Evolutionary conservation across 2,329 filamentous ascomycete species (phyloP).

Genomic region (Stylonectria norvegica): DNA sequence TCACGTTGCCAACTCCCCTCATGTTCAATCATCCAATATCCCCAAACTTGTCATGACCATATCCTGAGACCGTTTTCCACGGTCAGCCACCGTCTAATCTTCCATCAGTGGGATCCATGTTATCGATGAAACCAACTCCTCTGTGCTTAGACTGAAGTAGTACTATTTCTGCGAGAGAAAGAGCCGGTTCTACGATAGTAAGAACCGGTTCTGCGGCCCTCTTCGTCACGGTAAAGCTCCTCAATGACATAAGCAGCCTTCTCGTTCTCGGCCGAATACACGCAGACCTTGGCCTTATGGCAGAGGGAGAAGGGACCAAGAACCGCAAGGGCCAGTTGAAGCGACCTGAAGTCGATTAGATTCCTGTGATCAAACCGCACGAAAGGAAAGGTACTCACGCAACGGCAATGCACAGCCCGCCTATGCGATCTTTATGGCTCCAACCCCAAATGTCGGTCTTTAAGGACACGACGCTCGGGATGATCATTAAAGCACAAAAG

Average conservation of each 20-base stretch:
- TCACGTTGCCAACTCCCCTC: no score
- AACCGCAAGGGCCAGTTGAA: constrained; percentile 14
- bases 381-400: constrained; percentile 13
- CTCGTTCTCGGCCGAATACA: constrained; percentile 16
- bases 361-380: no score
- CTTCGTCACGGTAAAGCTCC: constrained; percentile 18
- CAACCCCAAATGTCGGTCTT: constrained; percentile 4
- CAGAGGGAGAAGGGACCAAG: constrained; percentile 16
- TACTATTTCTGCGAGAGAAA: no score
- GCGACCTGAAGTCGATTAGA: constrained; percentile 1
- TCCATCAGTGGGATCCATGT: no score
- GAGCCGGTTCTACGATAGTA: no score
- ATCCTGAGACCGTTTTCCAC: no score
- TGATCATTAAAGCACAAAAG: constrained; percentile 17
- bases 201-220: no score
- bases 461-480: constrained; percentile 12
- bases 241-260: constrained; percentile 8
- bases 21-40: no score
- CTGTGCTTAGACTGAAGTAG: no score
- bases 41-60: no score
- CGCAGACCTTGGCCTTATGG: constrained; percentile 17
- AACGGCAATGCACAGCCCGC: constrained; percentile 15
- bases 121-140: no score
- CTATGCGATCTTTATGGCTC: neutral
- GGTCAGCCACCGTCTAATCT: no score